Evolutionary conservation across 805 yeast genomes (phyloP).

Genomic region (Schwanniomyces occidentalis): DNA sequence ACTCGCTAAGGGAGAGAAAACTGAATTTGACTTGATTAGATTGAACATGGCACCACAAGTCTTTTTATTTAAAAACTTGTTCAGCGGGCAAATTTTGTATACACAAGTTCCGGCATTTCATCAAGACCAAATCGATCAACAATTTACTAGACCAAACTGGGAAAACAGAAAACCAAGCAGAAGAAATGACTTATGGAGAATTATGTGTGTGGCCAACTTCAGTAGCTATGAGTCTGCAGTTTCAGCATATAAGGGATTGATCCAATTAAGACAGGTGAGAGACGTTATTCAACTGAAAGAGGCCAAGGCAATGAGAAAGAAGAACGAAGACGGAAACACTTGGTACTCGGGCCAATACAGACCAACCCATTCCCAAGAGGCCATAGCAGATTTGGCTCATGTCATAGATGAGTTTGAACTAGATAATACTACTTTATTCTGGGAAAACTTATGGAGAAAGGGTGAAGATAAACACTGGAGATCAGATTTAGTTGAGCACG

Average conservation of each 20-base stretch:
- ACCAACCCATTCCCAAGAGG: constrained; percentile 88
- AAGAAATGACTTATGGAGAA: constrained; percentile 87
- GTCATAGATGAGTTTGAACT: constrained; percentile 64
- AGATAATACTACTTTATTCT: constrained; percentile 53
- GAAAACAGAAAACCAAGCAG: constrained; percentile 77
- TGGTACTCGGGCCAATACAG: constrained; percentile 89
- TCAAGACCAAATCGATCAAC: constrained; percentile 61
- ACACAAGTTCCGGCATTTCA: constrained; percentile 76
- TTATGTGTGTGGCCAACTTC: constrained; percentile 81
- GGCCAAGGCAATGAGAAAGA: constrained; percentile 68
- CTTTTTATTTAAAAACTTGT: constrained; percentile 78
- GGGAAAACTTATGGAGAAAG: constrained; percentile 89
- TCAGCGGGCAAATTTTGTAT: constrained; percentile 86
- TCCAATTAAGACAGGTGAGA: constrained; percentile 71
- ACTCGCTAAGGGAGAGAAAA: constrained; percentile 39
- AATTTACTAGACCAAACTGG: constrained; percentile 85
- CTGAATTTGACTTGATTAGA: constrained; percentile 30
- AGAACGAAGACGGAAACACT: constrained; percentile 72
- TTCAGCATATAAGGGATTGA: constrained; percentile 71
- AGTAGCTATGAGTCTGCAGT: constrained; percentile 61
- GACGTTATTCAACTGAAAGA: constrained; percentile 59
- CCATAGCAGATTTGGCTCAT: constrained; percentile 78
- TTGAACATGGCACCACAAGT: constrained; percentile 81
- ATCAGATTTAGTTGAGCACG: constrained; percentile 56
- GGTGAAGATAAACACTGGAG: constrained; percentile 81